Evolutionary conservation across 2,329 filamentous ascomycete genomes (phyloP).

Genomic region (Xylaria sp.): DNA sequence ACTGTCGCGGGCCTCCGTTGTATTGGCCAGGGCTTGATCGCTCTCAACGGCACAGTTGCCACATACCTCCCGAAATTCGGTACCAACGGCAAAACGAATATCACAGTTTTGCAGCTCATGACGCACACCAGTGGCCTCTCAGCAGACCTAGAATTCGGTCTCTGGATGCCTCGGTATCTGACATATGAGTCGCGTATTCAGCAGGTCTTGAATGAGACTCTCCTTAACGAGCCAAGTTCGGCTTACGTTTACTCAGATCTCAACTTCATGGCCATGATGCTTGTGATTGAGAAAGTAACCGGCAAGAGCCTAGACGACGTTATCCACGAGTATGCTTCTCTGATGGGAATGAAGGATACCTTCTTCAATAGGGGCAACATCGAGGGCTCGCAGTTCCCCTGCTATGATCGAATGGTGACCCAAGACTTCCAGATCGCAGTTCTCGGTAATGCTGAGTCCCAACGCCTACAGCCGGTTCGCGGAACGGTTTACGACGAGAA

Average conservation of each 20-base stretch:
- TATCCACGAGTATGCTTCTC: conserved; percentile 11
- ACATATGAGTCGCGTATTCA: conserved; percentile 11
- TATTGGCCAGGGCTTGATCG: conserved; percentile 10
- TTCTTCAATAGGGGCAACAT: conserved; percentile 14
- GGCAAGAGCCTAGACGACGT: conserved; percentile 8
- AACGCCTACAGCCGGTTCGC: conserved; percentile 8
- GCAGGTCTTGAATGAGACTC: conserved; percentile 12
- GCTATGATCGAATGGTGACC: conserved; percentile 5
- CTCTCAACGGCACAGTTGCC: conserved; percentile 5
- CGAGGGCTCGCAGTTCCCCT: conserved; percentile 4
- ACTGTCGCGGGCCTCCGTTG: conserved; percentile 12
- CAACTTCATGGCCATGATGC: conserved; percentile 14
- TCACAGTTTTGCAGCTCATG: conserved; percentile 13
- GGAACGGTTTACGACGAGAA: conserved; percentile 15
- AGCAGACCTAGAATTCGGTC: conserved; percentile 8
- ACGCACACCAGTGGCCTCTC: conserved; percentile 13
- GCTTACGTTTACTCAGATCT: conserved; percentile 12
- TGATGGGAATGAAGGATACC: conserved; percentile 13
- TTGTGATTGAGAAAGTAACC: conserved; percentile 11
- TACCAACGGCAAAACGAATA: conserved; percentile 9
- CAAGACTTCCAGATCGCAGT: conserved; percentile 10
- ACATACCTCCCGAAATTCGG: conserved; percentile 10
- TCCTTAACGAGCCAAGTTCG: conserved; percentile 3
- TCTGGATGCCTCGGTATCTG: conserved; percentile 13
- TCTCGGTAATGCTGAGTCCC: conserved; percentile 5